Percentiles rank a stretch among this genome's conserved stretches.
Evolutionary conservation across 495 filamentous ascomycete genomes (phyloP).

Genomic region (Symbiotaphrina buchneri): DNA sequence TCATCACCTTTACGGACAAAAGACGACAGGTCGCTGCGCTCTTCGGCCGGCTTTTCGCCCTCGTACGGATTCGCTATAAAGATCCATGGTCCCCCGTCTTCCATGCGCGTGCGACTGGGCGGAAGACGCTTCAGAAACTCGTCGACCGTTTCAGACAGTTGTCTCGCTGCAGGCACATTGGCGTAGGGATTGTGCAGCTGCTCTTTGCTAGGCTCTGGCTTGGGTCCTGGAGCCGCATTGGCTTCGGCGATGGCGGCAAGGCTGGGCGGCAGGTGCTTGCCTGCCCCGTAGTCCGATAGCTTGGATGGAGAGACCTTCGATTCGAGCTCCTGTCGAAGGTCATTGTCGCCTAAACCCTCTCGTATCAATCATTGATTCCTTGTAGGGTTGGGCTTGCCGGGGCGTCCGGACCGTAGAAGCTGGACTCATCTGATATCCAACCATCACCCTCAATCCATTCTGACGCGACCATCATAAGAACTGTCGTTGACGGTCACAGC

Average conservation of each 20-base stretch:
- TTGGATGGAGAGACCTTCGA: background rate
- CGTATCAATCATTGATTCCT: background rate
- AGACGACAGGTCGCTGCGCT: conserved; percentile 15
- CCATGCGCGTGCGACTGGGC: conserved; percentile 28
- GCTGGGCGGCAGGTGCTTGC: background rate
- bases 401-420: conserved; percentile 65
- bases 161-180: conserved; percentile 17
- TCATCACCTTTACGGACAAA: conserved; percentile 21
- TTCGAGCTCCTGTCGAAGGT: background rate
- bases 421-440: conserved; percentile 38
- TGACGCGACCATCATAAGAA: too few relatives aligned
- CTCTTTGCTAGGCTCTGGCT: conserved; percentile 13
- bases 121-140: conserved; percentile 43
- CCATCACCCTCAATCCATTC: background rate
- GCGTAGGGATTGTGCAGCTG: conserved; percentile 24
- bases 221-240: conserved; percentile 1
- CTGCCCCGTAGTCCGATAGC: background rate
- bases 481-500: too few relatives aligned
- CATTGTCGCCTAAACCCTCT: conserved; percentile 8
- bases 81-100: conserved; percentile 34
- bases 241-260: background rate
- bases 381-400: conserved; percentile 5
- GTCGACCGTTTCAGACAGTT: conserved; percentile 32
- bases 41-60: conserved; percentile 8
- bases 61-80: conserved; percentile 32